Base-by-base conservation (phyloP, 129 eudicot species). In the Apium graveolens region DNA sequence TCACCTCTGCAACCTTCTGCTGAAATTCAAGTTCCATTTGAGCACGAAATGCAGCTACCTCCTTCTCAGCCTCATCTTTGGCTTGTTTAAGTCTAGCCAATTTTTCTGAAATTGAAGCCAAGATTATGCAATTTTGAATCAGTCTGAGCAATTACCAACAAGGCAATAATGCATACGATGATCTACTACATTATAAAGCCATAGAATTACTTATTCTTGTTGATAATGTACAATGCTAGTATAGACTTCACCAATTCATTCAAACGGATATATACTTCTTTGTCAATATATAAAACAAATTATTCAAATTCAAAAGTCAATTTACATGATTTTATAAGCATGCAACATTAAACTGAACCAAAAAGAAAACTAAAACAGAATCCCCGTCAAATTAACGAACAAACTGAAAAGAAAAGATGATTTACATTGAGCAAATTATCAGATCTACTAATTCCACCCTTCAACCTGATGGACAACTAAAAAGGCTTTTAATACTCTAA, bases 31-130 rank as follows among this genome's bases (percentile, higher is more conserved):
- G 87, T 82, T 93, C 98, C 89, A 90, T 86, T 72, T 86, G 96
- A 60, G 97, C 97, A 83, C 97, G 96, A 70, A 88, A 92, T 53
- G 89, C 96, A 82, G 97, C 91, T 51, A 92, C 84, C 78, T 92
- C 97, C 84, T 80, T 92, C 85, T 84, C 92, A 46, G 96, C 96
- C 78, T 93, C 96, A 5, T 90, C 94, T 80, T 93, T 89, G n/a
- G 98, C 97, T 80, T 93, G 98, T 75, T 85, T 93, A 21, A 93
- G 79, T 82, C 98, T 84, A 68, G 94, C 94, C 85, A 83, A 73
- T 80, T 93, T 93, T 63, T 91, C 98, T 93, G 86, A 63, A 26
- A 84, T 24, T 78, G 77, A 78, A 74, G 77, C 74, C 82, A 37
- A 43, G 5, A 69, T 4, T 70, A 37, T 39, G 45, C 37, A 42